Percentiles rank a stretch among this genome's conserved stretches.
phyloP scores from a whole-genome alignment of 2,329 filamentous ascomycete species.

The Ascosphaera apis region DNA sequence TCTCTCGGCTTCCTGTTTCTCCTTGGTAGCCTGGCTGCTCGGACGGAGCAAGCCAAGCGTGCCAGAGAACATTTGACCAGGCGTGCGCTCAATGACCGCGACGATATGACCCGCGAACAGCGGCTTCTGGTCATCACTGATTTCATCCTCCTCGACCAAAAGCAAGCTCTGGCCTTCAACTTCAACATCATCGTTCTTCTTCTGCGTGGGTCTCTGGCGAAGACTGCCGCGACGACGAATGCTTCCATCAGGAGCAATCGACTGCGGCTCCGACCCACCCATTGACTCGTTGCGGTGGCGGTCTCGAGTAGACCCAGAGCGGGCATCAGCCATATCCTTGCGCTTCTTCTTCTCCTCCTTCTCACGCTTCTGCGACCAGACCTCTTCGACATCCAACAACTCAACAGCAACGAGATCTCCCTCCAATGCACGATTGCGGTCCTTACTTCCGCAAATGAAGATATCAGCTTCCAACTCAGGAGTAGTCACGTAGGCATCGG shows the following conservation, averaged over 20 bases:
- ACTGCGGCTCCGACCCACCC: constrained; percentile 37
- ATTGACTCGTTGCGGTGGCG: constrained; percentile 39
- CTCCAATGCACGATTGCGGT: constrained; percentile 88
- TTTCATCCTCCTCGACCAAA: constrained; percentile 93
- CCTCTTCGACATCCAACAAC: constrained; percentile 90
- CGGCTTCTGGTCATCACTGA: constrained; percentile 94
- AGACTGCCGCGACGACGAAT: constrained; percentile 85
- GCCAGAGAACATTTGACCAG: constrained; percentile 97
- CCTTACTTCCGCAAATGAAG: constrained; percentile 98
- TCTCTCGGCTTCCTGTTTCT: constrained; percentile 95
- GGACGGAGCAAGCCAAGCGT: constrained; percentile 83
- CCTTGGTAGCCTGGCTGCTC: constrained; percentile 95
- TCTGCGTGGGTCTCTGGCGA: constrained; percentile 88
- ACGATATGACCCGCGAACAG: constrained; percentile 94
- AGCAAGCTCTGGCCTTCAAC: constrained; percentile 94
- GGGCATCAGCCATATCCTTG: constrained; percentile 90
- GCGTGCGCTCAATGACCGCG: constrained; percentile 87
- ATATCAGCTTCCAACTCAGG: constrained; percentile 92
- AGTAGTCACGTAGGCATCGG: constrained; percentile 91
- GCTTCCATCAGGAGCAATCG: constrained; percentile 48
- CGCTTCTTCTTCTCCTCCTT: constrained; percentile 99
- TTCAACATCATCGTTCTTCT: constrained; percentile 99
- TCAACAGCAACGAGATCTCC: constrained; percentile 91
- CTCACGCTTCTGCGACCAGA: constrained; percentile 96
- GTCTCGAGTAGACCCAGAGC: constrained; percentile 50